Evolutionary conservation across 2,329 filamentous ascomycete species (phyloP).

Genomic region (Didymella arachidicola): DNA sequence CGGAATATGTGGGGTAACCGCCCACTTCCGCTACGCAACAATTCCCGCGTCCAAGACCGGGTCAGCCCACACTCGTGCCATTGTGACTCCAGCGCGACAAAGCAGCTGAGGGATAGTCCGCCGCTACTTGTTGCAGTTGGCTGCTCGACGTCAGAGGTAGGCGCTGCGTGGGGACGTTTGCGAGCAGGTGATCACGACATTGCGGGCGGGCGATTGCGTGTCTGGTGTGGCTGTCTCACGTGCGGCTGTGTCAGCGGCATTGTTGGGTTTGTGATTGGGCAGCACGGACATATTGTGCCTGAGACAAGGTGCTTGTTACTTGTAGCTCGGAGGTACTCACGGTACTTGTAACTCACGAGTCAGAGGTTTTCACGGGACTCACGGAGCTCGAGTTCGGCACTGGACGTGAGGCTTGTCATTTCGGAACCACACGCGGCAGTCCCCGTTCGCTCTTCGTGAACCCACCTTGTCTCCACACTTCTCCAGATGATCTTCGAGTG

Average conservation of each 20-base stretch:
- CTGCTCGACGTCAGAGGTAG: conserved; percentile 1
- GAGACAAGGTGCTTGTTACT: neutral
- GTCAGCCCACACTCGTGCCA: conserved; percentile 37
- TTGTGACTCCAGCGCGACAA: conserved; percentile 12
- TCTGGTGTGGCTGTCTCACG: conserved; percentile 8
- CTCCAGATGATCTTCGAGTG: neutral
- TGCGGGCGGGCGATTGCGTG: conserved; percentile 18
- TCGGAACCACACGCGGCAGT: neutral
- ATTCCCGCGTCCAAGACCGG: neutral
- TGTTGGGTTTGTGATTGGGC: conserved; percentile 19
- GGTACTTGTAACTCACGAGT: no score
- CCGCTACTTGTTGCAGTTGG: conserved; percentile 6
- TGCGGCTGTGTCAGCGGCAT: conserved; percentile 23
- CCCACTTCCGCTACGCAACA: neutral
- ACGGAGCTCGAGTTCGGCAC: neutral
- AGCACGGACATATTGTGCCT: neutral
- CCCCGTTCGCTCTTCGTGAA: neutral
- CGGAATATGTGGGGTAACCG: conserved; percentile 18
- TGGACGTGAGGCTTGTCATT: neutral
- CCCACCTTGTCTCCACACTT: neutral
- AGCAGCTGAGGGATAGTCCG: conserved; percentile 1
- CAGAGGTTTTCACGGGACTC: no score
- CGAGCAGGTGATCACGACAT: conserved; percentile 34
- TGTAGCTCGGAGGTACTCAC: neutral
- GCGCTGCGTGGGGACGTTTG: conserved; percentile 17